Percentiles rank a stretch among this genome's conserved stretches.
These are phyloP conservation scores for Cerrena zonata DNA, from an alignment of 1,284 basidiomycete species.

Conservation along the genomic window DNA sequence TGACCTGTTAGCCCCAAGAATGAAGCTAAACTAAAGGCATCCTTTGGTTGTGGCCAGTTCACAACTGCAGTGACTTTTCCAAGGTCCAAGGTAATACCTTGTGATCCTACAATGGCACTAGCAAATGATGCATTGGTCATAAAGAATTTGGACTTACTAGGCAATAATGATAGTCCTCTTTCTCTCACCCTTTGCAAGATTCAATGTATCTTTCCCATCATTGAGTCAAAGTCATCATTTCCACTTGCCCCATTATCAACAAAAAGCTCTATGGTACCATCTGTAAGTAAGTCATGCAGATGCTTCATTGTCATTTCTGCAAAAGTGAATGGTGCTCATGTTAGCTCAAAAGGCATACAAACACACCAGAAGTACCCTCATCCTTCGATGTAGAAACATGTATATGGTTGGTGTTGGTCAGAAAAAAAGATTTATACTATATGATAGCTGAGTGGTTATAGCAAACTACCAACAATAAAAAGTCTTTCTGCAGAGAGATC, in stretches of 20 bases:
- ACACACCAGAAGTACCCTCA: constrained; percentile 32
- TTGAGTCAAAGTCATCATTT: constrained; percentile 23
- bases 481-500: no score
- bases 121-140: constrained; percentile 29
- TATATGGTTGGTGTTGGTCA: no score
- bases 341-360: constrained; percentile 37
- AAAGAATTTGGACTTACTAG: constrained; percentile 29
- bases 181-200: constrained; percentile 21
- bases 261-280: constrained; percentile 26
- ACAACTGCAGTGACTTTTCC: constrained; percentile 32
- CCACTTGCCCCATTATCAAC: constrained; percentile 29
- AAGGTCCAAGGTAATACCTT: constrained; percentile 28
- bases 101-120: constrained; percentile 24
- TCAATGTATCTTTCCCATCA: constrained; percentile 16
- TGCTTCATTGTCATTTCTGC: constrained; percentile 26
- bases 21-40: constrained; percentile 23
- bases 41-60: constrained; percentile 27
- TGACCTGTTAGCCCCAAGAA: constrained; percentile 23
- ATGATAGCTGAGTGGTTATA: no score
- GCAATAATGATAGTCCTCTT: constrained; percentile 25
- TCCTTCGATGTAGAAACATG: constrained; percentile 35
- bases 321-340: constrained; percentile 36
- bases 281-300: constrained; percentile 29
- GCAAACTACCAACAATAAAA: no score
- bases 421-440: no score